Evolutionary conservation across 441 rosid genomes (phyloP).

Genomic region (Biscutella laevigata): DNA sequence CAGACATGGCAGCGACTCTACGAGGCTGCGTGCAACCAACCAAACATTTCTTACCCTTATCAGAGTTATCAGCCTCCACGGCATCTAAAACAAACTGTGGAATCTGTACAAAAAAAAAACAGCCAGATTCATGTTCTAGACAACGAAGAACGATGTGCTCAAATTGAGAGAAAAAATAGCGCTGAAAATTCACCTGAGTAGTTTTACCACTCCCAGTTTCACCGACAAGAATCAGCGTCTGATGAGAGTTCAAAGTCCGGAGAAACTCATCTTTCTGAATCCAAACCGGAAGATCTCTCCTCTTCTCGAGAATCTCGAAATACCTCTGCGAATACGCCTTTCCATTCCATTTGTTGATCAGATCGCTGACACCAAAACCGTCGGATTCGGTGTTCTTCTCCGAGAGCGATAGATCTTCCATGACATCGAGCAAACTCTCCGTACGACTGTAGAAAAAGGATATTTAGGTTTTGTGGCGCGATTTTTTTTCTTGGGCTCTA

Average conservation of each 20-base stretch:
- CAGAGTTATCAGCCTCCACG: conserved; percentile 56
- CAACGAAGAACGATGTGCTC: too few species aligned
- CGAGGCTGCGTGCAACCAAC: conserved; percentile 92
- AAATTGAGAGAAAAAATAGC: not conserved
- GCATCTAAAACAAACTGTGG: conserved; percentile 92
- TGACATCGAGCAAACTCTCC: conserved; percentile 85
- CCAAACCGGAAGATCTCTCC: conserved; percentile 84
- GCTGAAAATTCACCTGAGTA: conserved; percentile 52
- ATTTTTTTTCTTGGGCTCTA: too few species aligned
- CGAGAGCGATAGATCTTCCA: conserved; percentile 54
- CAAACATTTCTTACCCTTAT: conserved; percentile 75
- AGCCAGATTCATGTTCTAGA: not conserved
- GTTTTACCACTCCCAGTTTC: conserved; percentile 98
- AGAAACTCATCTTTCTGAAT: conserved; percentile 83
- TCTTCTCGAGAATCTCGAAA: conserved; percentile 72
- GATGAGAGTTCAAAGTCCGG: conserved; percentile 45
- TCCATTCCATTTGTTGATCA: conserved; percentile 69
- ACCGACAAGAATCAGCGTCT: conserved; percentile 69
- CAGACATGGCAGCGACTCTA: conserved; percentile 97
- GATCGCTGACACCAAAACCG: not conserved
- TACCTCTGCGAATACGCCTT: conserved; percentile 66
- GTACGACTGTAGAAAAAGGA: too few species aligned
- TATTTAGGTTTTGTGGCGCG: too few species aligned
- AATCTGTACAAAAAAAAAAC: conserved; percentile 42
- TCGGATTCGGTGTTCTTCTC: conserved; percentile 26